These are phyloP conservation scores for Cubamyces sp. DNA, from an alignment of 768 basidiomycete genomes.

Conservation along the genomic window DNA sequence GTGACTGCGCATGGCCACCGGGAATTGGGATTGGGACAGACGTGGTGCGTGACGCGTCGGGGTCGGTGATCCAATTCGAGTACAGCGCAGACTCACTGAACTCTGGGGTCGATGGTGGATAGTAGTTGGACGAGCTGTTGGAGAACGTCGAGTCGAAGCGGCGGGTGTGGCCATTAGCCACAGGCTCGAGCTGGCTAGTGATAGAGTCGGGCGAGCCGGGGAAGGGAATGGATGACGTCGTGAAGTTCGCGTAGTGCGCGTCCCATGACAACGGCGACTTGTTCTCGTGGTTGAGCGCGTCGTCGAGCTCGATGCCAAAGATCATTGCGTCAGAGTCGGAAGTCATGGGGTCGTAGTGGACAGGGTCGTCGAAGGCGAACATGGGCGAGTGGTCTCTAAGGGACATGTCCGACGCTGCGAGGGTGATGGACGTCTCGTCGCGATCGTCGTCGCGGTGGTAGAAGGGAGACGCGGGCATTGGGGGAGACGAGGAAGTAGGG, in stretches of 20 bases:
- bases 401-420: constrained; percentile 34
- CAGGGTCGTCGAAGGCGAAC: constrained; percentile 32
- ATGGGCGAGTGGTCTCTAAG: constrained; percentile 35
- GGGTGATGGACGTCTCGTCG: constrained; percentile 39
- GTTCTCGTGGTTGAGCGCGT: constrained; percentile 36
- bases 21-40: constrained; percentile 70
- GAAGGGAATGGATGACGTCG: constrained; percentile 44
- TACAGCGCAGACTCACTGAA: constrained; percentile 45
- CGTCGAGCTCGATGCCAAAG: constrained; percentile 66
- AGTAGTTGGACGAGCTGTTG: constrained; percentile 39
- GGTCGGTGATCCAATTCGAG: constrained; percentile 68
- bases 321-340: constrained; percentile 57
- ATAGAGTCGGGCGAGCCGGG: constrained; percentile 45
- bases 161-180: constrained; percentile 37
- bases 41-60: constrained; percentile 46
- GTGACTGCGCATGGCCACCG: constrained; percentile 31
- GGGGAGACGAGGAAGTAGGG: constrained; percentile 26
- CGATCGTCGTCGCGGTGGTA: constrained; percentile 44
- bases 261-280: constrained; percentile 40
- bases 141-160: constrained; percentile 33
- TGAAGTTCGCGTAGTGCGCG: constrained; percentile 46
- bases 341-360: constrained; percentile 38
- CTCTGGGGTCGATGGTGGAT: constrained; percentile 43
- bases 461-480: constrained; percentile 36
- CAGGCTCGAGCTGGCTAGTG: constrained; percentile 45